phyloP scores from a whole-genome alignment of 441 rosid species.

The Eruca vesicaria region DNA sequence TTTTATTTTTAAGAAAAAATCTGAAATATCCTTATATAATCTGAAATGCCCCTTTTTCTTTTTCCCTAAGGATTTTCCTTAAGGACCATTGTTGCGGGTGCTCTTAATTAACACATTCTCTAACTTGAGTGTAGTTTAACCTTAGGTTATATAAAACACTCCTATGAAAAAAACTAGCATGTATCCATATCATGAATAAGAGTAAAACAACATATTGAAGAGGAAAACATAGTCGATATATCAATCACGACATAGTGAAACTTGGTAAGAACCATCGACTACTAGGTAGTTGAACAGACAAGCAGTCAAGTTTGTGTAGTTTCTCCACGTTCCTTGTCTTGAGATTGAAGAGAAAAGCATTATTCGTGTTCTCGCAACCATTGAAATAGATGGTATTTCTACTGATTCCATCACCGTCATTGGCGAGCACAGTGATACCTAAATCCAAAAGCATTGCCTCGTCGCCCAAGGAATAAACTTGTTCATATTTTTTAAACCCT shows the following conservation, averaged over 20 bases:
- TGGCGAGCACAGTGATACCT: constrained; percentile 14
- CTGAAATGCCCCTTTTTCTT: no score
- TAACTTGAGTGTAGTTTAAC: no score
- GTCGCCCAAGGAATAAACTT: background rate
- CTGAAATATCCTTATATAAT: no score
- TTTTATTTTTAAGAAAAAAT: no score
- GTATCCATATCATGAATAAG: no score
- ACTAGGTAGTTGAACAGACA: background rate
- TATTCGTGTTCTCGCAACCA: background rate
- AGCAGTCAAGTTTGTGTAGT: background rate
- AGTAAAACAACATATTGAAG: no score
- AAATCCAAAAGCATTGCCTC: background rate
- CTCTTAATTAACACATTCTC: no score
- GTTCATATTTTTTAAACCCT: background rate
- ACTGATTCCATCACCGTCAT: background rate
- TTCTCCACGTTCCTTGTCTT: background rate
- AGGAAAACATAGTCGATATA: no score
- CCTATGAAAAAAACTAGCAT: no score
- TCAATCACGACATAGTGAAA: background rate
- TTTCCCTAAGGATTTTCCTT: no score
- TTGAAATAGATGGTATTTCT: constrained; percentile 1
- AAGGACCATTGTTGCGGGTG: no score
- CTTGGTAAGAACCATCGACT: background rate
- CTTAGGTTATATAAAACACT: no score
- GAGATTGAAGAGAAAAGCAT: background rate